Conservation (phyloP, 78 protist species). For the Tieghemostelium lacteum region DNA sequence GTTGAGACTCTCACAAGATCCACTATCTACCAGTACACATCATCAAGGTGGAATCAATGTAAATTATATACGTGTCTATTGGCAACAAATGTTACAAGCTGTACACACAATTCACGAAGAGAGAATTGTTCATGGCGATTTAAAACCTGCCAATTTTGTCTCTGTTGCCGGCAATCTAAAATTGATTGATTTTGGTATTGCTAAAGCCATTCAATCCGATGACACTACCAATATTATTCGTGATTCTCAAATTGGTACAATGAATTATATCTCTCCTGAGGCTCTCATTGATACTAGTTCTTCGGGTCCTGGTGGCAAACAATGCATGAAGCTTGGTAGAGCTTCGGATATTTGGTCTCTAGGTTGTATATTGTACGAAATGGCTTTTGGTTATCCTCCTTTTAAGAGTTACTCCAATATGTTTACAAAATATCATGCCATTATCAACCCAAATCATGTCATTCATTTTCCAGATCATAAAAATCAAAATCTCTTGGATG, state of each 20-base stretch:
- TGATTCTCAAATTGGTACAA: constrained; percentile 94
- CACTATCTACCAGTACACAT: too few relatives aligned
- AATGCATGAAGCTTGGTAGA: constrained; percentile 80
- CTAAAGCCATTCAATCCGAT: constrained; percentile 86
- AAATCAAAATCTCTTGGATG: constrained; percentile 67
- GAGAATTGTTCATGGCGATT: constrained; percentile 95
- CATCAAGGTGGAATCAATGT: constrained; percentile 35
- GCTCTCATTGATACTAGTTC: constrained; percentile 77
- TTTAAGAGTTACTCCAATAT: constrained; percentile 67
- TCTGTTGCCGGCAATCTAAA: constrained; percentile 93
- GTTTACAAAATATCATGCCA: constrained; percentile 75
- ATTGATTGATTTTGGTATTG: constrained; percentile 99
- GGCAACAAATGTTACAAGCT: constrained; percentile 87
- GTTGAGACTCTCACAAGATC: too few relatives aligned
- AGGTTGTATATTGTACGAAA: constrained; percentile 95
- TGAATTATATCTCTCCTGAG: constrained; percentile 99
- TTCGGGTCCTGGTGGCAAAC: constrained; percentile 8
- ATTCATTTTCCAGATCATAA: constrained; percentile 62
- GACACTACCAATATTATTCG: constrained; percentile 91
- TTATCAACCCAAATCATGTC: constrained; percentile 48
- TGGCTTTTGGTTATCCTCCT: constrained; percentile 91
- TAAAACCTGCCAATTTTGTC: constrained; percentile 98
- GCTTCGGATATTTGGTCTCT: constrained; percentile 95
- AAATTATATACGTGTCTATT: constrained; percentile 86
- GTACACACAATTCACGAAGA: constrained; percentile 93